Evolutionary conservation across 129 eudicot species (phyloP), one percentile per base, ranked within the genome.

Genomic region (Erigeron canadensis): DNA sequence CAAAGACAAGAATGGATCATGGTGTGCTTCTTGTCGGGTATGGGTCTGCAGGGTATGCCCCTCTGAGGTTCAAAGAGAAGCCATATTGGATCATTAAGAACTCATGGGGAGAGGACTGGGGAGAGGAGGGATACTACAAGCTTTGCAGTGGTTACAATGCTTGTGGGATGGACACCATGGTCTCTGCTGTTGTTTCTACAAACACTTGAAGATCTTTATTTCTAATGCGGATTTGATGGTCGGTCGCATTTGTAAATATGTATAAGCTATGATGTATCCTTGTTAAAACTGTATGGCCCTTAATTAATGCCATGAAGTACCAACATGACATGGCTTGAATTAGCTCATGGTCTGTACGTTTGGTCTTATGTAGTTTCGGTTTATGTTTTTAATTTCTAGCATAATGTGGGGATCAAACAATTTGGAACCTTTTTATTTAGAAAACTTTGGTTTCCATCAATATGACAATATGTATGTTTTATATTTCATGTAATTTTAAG

Each of bases 81-180:
- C 96, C 98, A 5, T 93, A 83, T 72, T 93, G 98, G 98, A 87
- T 93, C 69, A 72, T 89, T 10, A 89, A 93, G 92, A 93, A 93
- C 64, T 89, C 96, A 12, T 93, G 98, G 96, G 98, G 98, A 17
- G 86, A 75, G 16, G 75, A 66, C 46, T 92, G 96, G 96, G 96
- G 98, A 70, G 98, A 93, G 64, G 23, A 85, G 0, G 96, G 98
- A 1, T 93, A 93, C 79, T 93, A 93, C 79, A 85, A 81, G 75
- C 75, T 93, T 63, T 93, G 98, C 86, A 85, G 89, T 63, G 96
- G 98, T 57, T 82, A 68, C 46, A 76, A 89, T 46, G 62, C 84
- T 11, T 93, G 98, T 45, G 95, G 95, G 18, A 88, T 93, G 76
- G 95, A 93, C 55, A 77, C 92, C 40, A 89, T 93, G 98, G 98